Conservation (phyloP, 371 early-diverging fungal genomes). For the Rhizopus stolonifer region DNA sequence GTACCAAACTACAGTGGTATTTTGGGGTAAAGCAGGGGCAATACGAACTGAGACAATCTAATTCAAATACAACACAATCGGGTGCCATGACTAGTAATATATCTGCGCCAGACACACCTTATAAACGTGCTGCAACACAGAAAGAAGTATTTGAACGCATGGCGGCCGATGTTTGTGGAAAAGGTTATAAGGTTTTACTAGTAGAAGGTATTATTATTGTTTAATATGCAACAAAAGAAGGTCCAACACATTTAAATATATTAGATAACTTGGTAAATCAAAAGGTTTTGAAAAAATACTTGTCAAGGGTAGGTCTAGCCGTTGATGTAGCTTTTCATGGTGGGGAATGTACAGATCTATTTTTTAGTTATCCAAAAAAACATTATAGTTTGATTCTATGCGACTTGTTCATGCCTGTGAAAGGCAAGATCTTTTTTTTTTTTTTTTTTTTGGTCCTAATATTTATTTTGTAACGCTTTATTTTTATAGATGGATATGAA, state of each 20-base stretch:
- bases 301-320: conserved; percentile 49
- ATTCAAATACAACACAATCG: not conserved
- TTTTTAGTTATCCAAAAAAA: conserved; percentile 39
- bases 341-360: conserved; percentile 49
- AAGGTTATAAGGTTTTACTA: conserved; percentile 51
- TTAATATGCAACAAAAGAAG: not conserved
- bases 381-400: conserved; percentile 58
- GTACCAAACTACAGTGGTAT: conserved; percentile 54
- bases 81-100: conserved; percentile 7
- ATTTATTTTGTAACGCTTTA: not conserved
- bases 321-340: conserved; percentile 60
- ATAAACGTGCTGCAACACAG: conserved; percentile 51
- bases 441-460: not conserved
- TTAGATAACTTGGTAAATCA: conserved; percentile 62
- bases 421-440: conserved; percentile 35
- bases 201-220: conserved; percentile 45
- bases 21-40: conserved; percentile 42
- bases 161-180: conserved; percentile 53
- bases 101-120: conserved; percentile 43
- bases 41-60: conserved; percentile 5
- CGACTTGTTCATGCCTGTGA: conserved; percentile 68
- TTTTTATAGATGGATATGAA: conserved; percentile 57
- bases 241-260: not conserved
- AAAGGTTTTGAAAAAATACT: conserved; percentile 55
- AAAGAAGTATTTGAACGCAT: conserved; percentile 57